Base-by-base conservation (phyloP, 169 alveolate genomes). In the Cryptosporidium xiaoi region DNA sequence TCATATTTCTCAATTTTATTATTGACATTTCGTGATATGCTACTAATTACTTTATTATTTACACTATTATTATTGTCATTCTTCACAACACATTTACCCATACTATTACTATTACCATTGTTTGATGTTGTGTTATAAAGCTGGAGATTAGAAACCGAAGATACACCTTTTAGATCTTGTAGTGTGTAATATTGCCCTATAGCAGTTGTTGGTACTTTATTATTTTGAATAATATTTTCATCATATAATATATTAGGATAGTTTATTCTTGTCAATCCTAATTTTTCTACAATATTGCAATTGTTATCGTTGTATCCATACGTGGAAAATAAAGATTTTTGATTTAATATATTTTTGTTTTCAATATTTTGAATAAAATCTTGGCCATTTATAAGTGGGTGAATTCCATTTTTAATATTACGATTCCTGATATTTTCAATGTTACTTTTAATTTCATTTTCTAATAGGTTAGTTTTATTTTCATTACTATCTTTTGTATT, bases 311-410 rank as follows among this genome's bases (percentile, higher is more conserved):
- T 56, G 1, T 50, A 36, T 3, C 82, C 65, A 65, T 65, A 65
- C 15, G 77, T n/a, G 2, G 82, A 51, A 29, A 67, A 67, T 46
- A 67, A 13, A 20, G 82, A 67, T n/a, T 67, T 67, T 15, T 36
- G 55, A 12, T 67, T 18, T 13, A 20, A 46, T n/a, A 67, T 13
- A 12, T 24, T 44, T 18, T 67, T 67, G 18, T 51, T 67, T 51
- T 67, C 82, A 40, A 67, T 24, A 16, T 64, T 46, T 40, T 29
- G n/a, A 58, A 67, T 67, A 12, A 67, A 67, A 29, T 67, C 82
- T 16, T 24, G 31, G 51, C 51, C 51, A 3, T 56, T 56, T 51
- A 67, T 24, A 16, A 67, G 44, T 7, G 82, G 82, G 51, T 67
- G 82, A 67, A 40, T 40, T 16, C 55, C 55, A 53, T 53, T 53